Conservation (phyloP, 2,329 filamentous ascomycete species). For the Penicillium sp. region DNA sequence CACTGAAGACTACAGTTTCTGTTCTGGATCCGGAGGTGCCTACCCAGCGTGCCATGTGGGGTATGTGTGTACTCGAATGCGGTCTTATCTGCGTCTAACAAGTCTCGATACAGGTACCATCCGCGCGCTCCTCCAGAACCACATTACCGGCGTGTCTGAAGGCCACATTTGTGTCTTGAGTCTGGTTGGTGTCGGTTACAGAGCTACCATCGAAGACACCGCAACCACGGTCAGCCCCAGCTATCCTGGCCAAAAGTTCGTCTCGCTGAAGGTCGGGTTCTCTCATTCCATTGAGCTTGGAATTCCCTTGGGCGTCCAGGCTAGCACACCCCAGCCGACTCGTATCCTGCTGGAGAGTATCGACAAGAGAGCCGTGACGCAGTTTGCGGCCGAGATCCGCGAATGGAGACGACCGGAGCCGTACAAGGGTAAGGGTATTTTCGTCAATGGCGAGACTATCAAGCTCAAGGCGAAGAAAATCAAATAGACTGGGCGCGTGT, state of each 20-base stretch:
- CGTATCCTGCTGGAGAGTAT: conserved; percentile 83
- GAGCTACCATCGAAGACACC: conserved; percentile 75
- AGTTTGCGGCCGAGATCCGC: conserved; percentile 83
- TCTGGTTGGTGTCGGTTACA: conserved; percentile 91
- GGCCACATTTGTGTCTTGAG: conserved; percentile 90
- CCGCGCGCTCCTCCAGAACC: conserved; percentile 82
- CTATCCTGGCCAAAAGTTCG: conserved; percentile 79
- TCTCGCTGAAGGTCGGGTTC: conserved; percentile 91
- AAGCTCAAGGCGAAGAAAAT: conserved; percentile 98
- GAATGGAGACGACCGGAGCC: conserved; percentile 89
- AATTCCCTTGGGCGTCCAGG: conserved; percentile 75
- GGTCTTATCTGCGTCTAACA: conserved; percentile 12
- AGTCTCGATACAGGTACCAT: conserved; percentile 62
- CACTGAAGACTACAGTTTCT: conserved; percentile 60
- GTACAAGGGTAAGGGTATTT: conserved; percentile 99
- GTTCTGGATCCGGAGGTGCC: conserved; percentile 64
- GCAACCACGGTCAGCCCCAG: conserved; percentile 61
- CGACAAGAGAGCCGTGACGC: conserved; percentile 79
- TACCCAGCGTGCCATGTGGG: conserved; percentile 93
- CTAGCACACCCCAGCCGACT: conserved; percentile 83
- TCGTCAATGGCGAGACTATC: conserved; percentile 95
- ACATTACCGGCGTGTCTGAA: conserved; percentile 91
- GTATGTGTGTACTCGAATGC: conserved; percentile 47
- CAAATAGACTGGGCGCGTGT: conserved; percentile 54
- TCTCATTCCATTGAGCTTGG: conserved; percentile 91